These are phyloP conservation scores for Xylaria digitata DNA, from an alignment of 2,329 filamentous ascomycete species.

Conservation along the genomic window DNA sequence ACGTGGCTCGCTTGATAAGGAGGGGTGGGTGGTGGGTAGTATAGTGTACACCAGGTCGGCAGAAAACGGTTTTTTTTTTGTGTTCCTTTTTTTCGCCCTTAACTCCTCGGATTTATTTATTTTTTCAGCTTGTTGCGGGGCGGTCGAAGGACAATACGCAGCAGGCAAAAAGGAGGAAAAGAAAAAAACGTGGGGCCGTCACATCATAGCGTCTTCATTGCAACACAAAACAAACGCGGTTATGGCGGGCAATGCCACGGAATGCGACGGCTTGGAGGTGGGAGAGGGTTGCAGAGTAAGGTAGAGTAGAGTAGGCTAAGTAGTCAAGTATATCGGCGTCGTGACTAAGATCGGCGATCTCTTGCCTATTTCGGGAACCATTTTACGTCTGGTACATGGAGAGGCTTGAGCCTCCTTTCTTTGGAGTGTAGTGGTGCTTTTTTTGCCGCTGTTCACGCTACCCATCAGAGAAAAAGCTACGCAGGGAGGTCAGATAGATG, in stretches of 20 bases:
- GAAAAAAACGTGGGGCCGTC: not conserved
- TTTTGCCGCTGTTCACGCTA: conserved; percentile 4
- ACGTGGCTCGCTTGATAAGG: conserved; percentile 3
- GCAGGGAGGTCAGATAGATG: not conserved
- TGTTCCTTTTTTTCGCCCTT: too few species aligned
- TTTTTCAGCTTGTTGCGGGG: conserved; percentile 3
- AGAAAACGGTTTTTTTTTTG: not conserved
- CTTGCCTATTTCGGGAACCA: not conserved
- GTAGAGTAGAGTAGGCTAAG: not conserved
- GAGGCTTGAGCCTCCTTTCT: not conserved
- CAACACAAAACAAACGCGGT: not conserved
- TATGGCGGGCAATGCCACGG: not conserved
- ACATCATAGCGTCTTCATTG: not conserved
- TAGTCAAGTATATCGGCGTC: not conserved
- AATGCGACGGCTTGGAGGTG: conserved; percentile 5
- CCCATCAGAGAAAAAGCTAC: not conserved
- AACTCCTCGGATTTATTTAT: not conserved
- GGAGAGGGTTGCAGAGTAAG: not conserved
- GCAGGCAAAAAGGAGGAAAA: not conserved
- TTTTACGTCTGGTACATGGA: not conserved
- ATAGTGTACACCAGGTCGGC: not conserved
- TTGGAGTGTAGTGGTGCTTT: not conserved
- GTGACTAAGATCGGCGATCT: not conserved
- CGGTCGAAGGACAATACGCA: too few species aligned
- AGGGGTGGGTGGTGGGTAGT: too few species aligned